Conservation (phyloP, 2,329 filamentous ascomycete species). For the Alternaria conjuncta region DNA sequence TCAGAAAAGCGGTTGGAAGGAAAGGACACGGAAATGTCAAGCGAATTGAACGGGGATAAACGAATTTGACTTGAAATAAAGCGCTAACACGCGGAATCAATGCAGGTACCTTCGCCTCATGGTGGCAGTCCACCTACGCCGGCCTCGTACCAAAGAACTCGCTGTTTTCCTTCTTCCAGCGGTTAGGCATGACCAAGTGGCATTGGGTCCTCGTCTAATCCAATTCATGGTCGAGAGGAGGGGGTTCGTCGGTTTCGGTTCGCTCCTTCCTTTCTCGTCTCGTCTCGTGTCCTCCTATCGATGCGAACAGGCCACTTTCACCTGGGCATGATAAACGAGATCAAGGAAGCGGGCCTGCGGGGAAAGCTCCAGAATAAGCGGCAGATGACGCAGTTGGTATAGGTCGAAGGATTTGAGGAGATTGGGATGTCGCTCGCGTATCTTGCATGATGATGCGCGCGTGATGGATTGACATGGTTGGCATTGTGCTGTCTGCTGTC, state of each 20-base stretch:
- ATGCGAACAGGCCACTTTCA: neutral
- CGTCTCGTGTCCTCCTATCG: neutral
- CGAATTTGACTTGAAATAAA: neutral
- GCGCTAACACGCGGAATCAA: neutral
- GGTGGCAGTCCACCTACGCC: slow-evolving; percentile 49
- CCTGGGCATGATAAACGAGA: too few relatives aligned
- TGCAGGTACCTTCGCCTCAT: slow-evolving; percentile 47
- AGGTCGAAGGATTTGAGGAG: neutral
- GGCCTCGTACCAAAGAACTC: slow-evolving; percentile 51
- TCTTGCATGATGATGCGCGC: neutral
- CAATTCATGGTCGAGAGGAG: neutral
- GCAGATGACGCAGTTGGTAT: neutral
- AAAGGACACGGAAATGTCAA: neutral
- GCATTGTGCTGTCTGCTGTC: neutral
- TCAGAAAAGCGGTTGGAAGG: neutral
- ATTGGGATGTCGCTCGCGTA: neutral
- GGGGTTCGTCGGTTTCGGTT: neutral
- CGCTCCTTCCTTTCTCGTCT: neutral
- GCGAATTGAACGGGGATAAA: neutral
- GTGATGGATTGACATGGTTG: neutral
- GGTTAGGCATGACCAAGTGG: slow-evolving; percentile 51
- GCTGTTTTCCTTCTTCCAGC: slow-evolving; percentile 54
- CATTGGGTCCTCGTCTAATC: slow-evolving; percentile 7
- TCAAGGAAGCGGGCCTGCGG: neutral
- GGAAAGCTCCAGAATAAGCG: neutral